Evolutionary conservation across 2,329 filamentous ascomycete species (phyloP).

Genomic region (Venturia effusa): DNA sequence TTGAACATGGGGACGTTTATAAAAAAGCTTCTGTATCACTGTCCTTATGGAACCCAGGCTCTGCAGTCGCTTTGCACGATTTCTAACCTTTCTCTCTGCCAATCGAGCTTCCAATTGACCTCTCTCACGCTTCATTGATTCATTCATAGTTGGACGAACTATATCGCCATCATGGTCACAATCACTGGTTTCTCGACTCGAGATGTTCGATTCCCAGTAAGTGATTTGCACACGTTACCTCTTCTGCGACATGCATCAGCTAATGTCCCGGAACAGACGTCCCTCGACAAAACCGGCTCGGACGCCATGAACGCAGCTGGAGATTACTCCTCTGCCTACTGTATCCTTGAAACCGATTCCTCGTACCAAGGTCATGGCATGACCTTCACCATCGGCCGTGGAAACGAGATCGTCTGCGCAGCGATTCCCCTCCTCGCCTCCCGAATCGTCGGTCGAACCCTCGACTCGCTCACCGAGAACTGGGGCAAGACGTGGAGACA

Average conservation of each 20-base stretch:
- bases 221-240: not conserved
- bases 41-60: not conserved
- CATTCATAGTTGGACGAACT: not conserved
- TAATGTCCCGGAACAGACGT: conserved; percentile 42
- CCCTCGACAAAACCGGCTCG: conserved; percentile 88
- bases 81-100: not conserved
- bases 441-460: conserved; percentile 62
- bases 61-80: no score
- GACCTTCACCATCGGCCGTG: conserved; percentile 79
- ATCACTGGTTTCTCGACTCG: conserved; percentile 35
- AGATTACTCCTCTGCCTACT: conserved; percentile 92
- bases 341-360: conserved; percentile 75
- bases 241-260: conserved; percentile 11
- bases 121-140: not conserved
- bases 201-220: conserved; percentile 39
- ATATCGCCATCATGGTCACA: conserved; percentile 29
- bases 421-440: conserved; percentile 71
- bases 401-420: conserved; percentile 84
- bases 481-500: conserved; percentile 87
- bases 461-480: conserved; percentile 65
- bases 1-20: not conserved
- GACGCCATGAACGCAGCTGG: conserved; percentile 95
- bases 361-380: conserved; percentile 65
- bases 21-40: not conserved
- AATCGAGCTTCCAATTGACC: not conserved